These are phyloP conservation scores for Pelargonium nanum DNA, from an alignment of 345 rosid genomes.

Conservation along the genomic window DNA sequence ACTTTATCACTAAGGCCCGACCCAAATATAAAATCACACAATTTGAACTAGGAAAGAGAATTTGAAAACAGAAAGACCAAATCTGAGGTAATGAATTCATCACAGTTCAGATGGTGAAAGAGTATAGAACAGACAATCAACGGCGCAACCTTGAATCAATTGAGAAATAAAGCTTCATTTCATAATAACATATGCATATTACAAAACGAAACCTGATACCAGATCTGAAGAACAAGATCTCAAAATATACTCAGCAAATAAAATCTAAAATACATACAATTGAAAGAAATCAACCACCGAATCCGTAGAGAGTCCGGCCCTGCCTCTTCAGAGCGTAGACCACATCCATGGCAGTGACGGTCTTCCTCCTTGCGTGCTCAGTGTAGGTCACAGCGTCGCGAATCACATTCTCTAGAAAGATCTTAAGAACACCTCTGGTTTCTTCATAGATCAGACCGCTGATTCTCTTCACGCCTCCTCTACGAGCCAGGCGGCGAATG, in stretches of 20 bases:
- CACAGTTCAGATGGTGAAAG: no score
- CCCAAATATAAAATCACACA: no score
- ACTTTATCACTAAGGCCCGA: no score
- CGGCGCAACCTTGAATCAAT: no score
- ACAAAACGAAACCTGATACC: neutral
- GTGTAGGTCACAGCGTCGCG: slow-evolving; percentile 35
- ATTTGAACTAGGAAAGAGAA: no score
- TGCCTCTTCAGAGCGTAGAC: slow-evolving; percentile 37
- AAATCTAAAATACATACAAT: neutral
- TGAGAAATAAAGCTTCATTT: no score
- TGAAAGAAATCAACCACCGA: slow-evolving; percentile 18
- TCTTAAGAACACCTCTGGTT: slow-evolving; percentile 45
- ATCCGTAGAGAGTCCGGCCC: slow-evolving; percentile 33
- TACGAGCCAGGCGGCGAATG: slow-evolving; percentile 37
- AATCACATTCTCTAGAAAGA: slow-evolving; percentile 44
- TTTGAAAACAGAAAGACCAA: no score
- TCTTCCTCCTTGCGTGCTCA: slow-evolving; percentile 35
- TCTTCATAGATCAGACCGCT: slow-evolving; percentile 48
- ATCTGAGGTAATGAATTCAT: no score
- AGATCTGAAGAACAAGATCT: neutral
- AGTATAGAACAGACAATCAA: no score
- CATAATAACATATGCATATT: no score
- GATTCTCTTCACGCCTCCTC: slow-evolving; percentile 49
- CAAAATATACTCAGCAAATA: slow-evolving; percentile 1
- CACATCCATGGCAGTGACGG: slow-evolving; percentile 38